These are phyloP conservation scores for Cercospora brassicicola DNA, from an alignment of 2,329 filamentous ascomycete species.

Conservation along the genomic window DNA sequence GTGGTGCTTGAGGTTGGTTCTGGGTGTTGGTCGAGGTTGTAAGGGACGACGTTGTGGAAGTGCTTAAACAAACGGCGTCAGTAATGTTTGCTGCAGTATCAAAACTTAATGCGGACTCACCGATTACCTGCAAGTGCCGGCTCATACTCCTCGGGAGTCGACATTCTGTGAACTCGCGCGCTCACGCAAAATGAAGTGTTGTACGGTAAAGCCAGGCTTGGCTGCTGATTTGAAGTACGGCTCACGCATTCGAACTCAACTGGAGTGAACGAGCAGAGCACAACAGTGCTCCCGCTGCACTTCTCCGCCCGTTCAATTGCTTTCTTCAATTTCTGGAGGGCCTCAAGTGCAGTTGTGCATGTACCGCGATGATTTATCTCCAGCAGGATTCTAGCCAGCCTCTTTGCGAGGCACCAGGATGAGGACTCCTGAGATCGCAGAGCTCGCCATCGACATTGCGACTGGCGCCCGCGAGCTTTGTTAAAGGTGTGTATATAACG, in stretches of 20 bases:
- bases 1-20: background rate
- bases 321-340: background rate
- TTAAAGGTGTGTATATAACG: background rate
- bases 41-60: background rate
- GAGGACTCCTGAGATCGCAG: background rate
- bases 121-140: background rate
- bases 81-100: background rate
- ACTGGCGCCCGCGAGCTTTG: background rate
- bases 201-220: background rate
- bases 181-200: background rate
- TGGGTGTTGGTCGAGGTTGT: background rate
- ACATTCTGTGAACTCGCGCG: background rate
- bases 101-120: background rate
- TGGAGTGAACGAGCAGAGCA: background rate
- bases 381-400: background rate
- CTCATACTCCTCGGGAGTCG: background rate
- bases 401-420: background rate
- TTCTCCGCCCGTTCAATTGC: background rate
- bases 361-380: background rate
- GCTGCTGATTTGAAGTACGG: background rate
- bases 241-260: background rate
- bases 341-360: background rate
- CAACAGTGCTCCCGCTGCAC: background rate
- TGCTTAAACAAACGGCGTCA: background rate
- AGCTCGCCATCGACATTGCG: background rate